Percentiles rank a stretch among this genome's conserved stretches.
phyloP scores from a whole-genome alignment of 371 early-diverging fungal genomes.

The Mucor circinelloides region DNA sequence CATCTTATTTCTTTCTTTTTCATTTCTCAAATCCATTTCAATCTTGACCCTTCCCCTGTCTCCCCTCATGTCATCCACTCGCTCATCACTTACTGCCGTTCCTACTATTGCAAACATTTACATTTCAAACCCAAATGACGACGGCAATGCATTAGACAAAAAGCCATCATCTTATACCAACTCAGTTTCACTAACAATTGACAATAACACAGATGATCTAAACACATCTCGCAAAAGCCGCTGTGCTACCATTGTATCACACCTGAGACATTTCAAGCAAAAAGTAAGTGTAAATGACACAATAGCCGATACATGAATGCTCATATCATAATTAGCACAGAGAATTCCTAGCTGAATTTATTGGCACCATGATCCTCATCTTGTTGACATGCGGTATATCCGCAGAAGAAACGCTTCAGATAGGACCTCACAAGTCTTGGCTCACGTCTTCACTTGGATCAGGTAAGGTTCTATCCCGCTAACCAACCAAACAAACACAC shows the following conservation, averaged over 20 bases:
- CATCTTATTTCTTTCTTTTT: not conserved
- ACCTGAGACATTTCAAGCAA: not conserved
- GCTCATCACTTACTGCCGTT: constrained; percentile 15
- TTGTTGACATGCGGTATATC: constrained; percentile 70
- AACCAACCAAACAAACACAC: not conserved
- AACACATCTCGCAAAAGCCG: not conserved
- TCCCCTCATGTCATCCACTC: constrained; percentile 11
- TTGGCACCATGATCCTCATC: constrained; percentile 77
- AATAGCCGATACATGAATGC: not conserved
- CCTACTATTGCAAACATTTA: not conserved
- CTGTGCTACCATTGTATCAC: not conserved
- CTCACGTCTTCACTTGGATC: constrained; percentile 39
- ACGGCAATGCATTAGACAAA: not conserved
- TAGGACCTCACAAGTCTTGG: constrained; percentile 37
- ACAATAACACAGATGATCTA: constrained; percentile 4
- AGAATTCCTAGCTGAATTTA: constrained; percentile 80
- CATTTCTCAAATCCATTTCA: not conserved
- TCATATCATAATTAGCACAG: constrained; percentile 38
- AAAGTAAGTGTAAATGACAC: not conserved
- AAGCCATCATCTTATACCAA: not conserved
- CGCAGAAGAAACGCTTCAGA: constrained; percentile 49
- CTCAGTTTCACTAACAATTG: not conserved
- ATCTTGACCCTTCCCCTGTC: not conserved
- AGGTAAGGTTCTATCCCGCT: constrained; percentile 23
- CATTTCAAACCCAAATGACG: not conserved